Evolutionary conservation across 495 filamentous ascomycete genomes (phyloP).

Genomic region (Penicillium atrosanguineum): DNA sequence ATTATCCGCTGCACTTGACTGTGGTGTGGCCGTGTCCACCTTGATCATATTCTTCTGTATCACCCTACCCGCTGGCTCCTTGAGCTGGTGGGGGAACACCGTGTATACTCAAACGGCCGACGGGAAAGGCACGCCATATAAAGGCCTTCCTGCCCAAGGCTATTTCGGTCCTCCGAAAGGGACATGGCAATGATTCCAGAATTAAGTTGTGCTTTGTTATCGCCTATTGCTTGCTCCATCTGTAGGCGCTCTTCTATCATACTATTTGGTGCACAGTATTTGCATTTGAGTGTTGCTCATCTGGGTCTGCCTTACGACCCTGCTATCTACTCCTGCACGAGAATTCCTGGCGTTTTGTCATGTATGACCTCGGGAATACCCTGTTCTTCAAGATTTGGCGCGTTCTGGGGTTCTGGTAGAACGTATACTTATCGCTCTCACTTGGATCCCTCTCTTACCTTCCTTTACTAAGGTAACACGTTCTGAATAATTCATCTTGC

Average conservation of each 20-base stretch:
- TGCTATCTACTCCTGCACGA: neutral
- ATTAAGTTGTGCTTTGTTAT: neutral
- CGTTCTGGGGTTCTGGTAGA: no score
- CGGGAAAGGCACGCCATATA: slow-evolving; percentile 43
- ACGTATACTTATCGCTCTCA: no score
- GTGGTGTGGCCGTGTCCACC: slow-evolving; percentile 60
- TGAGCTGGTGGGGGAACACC: slow-evolving; percentile 69
- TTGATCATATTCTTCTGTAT: slow-evolving; percentile 68
- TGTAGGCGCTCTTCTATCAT: neutral
- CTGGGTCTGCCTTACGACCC: neutral
- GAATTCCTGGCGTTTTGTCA: neutral
- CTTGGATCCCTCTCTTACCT: no score
- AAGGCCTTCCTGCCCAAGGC: slow-evolving; percentile 40
- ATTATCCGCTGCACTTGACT: slow-evolving; percentile 58
- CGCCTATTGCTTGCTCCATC: neutral
- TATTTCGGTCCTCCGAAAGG: slow-evolving; percentile 60
- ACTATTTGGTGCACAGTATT: neutral
- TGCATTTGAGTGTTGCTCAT: neutral
- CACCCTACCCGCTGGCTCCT: slow-evolving; percentile 57
- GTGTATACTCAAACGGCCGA: slow-evolving; percentile 48
- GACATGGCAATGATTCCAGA: slow-evolving; percentile 31
- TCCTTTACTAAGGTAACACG: no score
- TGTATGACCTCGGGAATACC: neutral
- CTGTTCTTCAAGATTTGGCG: neutral
- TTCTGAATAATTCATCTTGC: no score